A percentile compares a stretch with the other conserved stretches of the same genome.
Conservation (phyloP, 805 yeast species). For the Saccharomycodes ludwigii region DNA sequence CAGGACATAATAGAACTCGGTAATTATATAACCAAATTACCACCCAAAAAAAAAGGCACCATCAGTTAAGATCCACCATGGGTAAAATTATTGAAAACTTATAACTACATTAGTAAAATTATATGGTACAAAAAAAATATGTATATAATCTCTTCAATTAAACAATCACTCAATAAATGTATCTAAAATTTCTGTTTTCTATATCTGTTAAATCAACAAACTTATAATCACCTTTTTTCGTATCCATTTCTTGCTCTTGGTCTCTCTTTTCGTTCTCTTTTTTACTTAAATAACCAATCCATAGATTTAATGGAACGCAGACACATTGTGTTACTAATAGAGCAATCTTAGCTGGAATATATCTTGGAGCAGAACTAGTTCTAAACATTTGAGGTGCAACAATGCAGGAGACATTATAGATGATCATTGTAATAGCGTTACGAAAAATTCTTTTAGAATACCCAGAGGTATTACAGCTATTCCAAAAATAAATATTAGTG, state of each 20-base stretch:
- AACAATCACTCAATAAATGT: constrained; percentile 36
- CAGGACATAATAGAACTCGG: too few species aligned
- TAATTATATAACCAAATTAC: too few species aligned
- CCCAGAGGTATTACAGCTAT: constrained; percentile 50
- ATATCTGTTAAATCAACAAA: constrained; percentile 48
- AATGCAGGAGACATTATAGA: constrained; percentile 46
- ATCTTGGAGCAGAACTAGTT: constrained; percentile 36
- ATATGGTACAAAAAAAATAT: too few species aligned
- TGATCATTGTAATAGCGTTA: constrained; percentile 43
- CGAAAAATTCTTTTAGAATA: constrained; percentile 44
- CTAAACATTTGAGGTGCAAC: constrained; percentile 56
- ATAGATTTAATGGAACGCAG: constrained; percentile 30
- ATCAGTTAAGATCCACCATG: too few species aligned
- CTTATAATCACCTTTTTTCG: constrained; percentile 28
- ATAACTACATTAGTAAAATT: too few species aligned
- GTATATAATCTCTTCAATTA: too few species aligned
- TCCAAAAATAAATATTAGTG: constrained; percentile 50
- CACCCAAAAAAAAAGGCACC: too few species aligned
- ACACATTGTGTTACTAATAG: constrained; percentile 38
- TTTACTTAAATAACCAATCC: constrained; percentile 31
- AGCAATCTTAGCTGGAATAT: constrained; percentile 45
- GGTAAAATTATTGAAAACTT: too few species aligned
- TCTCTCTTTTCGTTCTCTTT: constrained; percentile 43
- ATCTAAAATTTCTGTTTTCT: constrained; percentile 46
- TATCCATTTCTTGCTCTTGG: constrained; percentile 22